These are phyloP conservation scores for Septoria petroselini DNA, from an alignment of 2,329 filamentous ascomycete species.

Conservation along the genomic window DNA sequence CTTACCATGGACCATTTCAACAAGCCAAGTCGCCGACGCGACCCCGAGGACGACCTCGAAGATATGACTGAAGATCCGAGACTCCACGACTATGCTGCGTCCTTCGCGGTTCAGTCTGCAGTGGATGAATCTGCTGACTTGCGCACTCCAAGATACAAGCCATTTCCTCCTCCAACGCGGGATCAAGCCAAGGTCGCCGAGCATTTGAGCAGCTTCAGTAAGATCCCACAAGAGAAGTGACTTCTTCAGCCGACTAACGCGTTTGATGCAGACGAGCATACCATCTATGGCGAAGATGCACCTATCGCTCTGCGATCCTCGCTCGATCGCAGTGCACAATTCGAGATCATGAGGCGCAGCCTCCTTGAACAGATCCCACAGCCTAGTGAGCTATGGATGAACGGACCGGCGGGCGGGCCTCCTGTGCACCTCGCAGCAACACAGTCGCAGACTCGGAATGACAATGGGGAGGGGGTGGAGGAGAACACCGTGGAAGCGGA, in stretches of 20 bases:
- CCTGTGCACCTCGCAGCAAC: neutral
- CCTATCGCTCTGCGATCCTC: neutral
- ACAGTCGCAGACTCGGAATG: too few relatives aligned
- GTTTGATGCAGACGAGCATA: constrained; percentile 8
- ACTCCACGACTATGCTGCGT: constrained; percentile 19
- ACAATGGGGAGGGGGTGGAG: too few relatives aligned
- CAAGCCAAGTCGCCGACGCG: neutral
- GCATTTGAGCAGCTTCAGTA: constrained; percentile 13
- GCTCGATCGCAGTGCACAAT: constrained; percentile 1
- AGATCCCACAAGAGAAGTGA: neutral
- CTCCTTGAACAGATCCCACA: neutral
- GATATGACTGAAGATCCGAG: constrained; percentile 20
- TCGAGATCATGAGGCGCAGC: constrained; percentile 1
- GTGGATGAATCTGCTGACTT: neutral
- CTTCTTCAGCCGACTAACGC: neutral
- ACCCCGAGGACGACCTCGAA: neutral
- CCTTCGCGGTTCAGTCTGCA: neutral
- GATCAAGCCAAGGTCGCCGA: constrained; percentile 11
- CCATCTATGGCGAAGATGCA: too few relatives aligned
- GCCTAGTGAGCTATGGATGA: neutral
- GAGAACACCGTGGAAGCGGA: too few relatives aligned
- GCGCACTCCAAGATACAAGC: constrained; percentile 3
- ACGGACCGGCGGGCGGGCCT: constrained; percentile 6
- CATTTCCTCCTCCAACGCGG: constrained; percentile 7
- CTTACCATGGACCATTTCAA: neutral